Evolutionary conservation across 129 eudicot genomes (phyloP).

Genomic region (Smallanthus sonchifolius): DNA sequence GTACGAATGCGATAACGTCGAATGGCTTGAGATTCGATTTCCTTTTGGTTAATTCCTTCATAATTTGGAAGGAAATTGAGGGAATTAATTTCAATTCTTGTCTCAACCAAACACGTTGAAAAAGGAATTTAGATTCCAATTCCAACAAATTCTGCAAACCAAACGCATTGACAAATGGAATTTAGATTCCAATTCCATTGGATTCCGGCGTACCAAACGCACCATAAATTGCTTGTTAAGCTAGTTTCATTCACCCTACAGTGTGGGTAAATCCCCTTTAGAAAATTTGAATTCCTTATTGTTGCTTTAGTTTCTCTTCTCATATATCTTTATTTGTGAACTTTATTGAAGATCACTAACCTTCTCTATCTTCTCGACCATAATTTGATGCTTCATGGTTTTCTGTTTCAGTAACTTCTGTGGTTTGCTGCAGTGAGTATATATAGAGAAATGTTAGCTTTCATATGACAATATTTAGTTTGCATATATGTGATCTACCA

Average conservation of each 20-base stretch:
- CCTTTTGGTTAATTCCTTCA: too few species aligned
- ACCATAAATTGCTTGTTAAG: slow-evolving; percentile 13
- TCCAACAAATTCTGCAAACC: too few species aligned
- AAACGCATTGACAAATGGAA: too few species aligned
- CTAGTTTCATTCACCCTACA: slow-evolving; percentile 5
- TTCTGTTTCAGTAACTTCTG: slow-evolving; percentile 32
- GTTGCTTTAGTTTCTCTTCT: background rate
- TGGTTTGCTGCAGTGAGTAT: slow-evolving; percentile 40
- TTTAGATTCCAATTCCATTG: too few species aligned
- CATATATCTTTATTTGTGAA: background rate
- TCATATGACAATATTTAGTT: background rate
- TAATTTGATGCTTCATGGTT: slow-evolving; percentile 31
- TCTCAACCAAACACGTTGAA: too few species aligned
- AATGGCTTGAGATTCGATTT: too few species aligned
- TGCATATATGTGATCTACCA: background rate
- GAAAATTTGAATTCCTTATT: background rate
- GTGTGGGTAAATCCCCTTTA: background rate
- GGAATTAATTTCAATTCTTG: too few species aligned
- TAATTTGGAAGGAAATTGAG: too few species aligned
- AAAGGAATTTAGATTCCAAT: too few species aligned
- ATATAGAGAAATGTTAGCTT: slow-evolving; percentile 17
- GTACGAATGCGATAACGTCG: too few species aligned
- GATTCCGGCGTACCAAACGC: too few species aligned
- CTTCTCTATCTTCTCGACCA: slow-evolving; percentile 29
- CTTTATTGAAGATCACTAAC: slow-evolving; percentile 25